phyloP scores from a whole-genome alignment of 805 yeast species.

The Blastobotrys robertii region DNA sequence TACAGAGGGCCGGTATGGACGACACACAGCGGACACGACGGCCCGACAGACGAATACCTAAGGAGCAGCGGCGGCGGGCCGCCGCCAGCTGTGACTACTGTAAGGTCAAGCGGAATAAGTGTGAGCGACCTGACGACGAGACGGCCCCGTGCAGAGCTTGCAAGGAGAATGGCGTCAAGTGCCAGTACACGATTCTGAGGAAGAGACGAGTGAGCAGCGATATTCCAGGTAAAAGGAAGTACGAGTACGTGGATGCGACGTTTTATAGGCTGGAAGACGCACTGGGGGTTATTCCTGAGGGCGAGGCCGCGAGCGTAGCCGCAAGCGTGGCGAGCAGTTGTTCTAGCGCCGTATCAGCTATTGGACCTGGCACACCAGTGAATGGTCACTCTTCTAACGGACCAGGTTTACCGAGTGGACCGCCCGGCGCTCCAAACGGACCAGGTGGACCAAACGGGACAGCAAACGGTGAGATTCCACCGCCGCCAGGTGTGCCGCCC shows the following conservation, averaged over 20 bases:
- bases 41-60: constrained; percentile 2
- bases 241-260: constrained; percentile 3
- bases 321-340: too few species aligned
- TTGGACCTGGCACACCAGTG: too few species aligned
- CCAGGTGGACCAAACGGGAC: too few species aligned
- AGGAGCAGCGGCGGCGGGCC: constrained; percentile 3
- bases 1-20: too few species aligned
- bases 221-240: constrained; percentile 2
- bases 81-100: constrained; percentile 6
- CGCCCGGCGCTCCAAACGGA: too few species aligned
- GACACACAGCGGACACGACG: not conserved
- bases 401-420: too few species aligned
- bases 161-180: not conserved
- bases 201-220: constrained; percentile 3
- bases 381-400: too few species aligned
- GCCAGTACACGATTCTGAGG: constrained; percentile 4
- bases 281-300: too few species aligned
- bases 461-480: too few species aligned
- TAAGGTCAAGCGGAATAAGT: constrained; percentile 4
- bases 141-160: constrained; percentile 3
- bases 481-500: too few species aligned
- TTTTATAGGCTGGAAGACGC: not conserved
- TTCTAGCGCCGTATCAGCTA: too few species aligned
- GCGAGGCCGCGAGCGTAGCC: too few species aligned
- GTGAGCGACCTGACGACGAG: constrained; percentile 1